phyloP scores from a whole-genome alignment of 2,329 filamentous ascomycete genomes.

The Claviceps humidiphila region DNA sequence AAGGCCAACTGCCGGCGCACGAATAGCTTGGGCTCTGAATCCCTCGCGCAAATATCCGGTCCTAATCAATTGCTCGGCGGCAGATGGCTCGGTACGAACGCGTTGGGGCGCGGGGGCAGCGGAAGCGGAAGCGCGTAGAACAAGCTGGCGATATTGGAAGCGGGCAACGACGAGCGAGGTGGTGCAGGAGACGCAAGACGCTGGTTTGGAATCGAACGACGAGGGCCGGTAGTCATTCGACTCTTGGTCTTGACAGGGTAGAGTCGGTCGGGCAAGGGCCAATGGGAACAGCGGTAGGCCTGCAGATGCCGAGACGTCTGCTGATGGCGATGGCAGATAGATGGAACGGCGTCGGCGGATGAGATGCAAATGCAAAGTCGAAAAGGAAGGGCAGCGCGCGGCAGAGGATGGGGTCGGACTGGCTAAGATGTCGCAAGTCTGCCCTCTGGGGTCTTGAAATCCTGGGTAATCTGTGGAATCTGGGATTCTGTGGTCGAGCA shows the following conservation, averaged over 20 bases:
- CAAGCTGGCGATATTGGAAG: slow-evolving; percentile 1
- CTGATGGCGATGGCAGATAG: slow-evolving; percentile 1
- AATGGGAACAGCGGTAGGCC: slow-evolving; percentile 1
- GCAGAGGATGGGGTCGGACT: neutral
- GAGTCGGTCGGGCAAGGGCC: slow-evolving; percentile 2
- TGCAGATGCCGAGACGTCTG: slow-evolving; percentile 2
- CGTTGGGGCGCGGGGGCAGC: neutral
- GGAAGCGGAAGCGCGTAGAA: neutral
- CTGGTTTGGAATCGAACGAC: slow-evolving; percentile 7
- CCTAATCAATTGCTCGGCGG: neutral
- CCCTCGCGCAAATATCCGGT: slow-evolving; percentile 1
- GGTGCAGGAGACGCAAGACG: slow-evolving; percentile 3
- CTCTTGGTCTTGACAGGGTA: slow-evolving; percentile 2
- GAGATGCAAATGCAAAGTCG: neutral
- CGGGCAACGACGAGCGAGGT: neutral
- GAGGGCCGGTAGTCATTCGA: slow-evolving; percentile 5
- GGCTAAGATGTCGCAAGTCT: no score
- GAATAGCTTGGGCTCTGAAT: neutral
- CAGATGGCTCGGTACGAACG: neutral
- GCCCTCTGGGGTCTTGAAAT: no score
- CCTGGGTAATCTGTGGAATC: no score
- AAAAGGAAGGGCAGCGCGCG: neutral
- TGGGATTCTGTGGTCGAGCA: no score
- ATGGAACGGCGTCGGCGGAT: slow-evolving; percentile 2
- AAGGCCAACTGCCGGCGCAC: slow-evolving; percentile 3